Evolutionary conservation across 2,329 filamentous ascomycete genomes (phyloP), one percentile per base, ranked within the genome.

Genomic region (Trichophyton rubrum): DNA sequence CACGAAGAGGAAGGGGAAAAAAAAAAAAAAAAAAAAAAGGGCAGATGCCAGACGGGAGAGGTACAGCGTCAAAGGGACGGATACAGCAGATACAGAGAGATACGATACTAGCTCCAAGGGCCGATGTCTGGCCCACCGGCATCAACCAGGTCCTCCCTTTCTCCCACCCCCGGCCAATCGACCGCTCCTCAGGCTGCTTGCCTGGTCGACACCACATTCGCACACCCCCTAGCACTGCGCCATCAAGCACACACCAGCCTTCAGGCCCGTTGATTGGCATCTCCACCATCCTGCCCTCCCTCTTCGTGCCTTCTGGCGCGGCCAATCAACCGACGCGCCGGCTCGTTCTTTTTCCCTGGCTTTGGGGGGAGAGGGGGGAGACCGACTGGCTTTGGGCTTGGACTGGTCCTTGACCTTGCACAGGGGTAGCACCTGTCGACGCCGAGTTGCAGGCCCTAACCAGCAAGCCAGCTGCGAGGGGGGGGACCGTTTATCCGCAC

Each of bases 101-200:
- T 51, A 51, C 45, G 45, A 51, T 51, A 51, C 45, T 51, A 51
- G 45, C 40, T 43, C 40, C 40, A 43, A 17, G 40, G 33, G 33
- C 33, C 40, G 22, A 22, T 51, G 45, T n/a, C 49, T 53, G 22
- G 49, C 27, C 49, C 49, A 51, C 45, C 17, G 22, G 49, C 49
- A 53, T 53, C 45, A 27, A 53, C 49, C 49, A 53, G 49, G 49
- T 27, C 45, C 45, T 51, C 20, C n/a, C 40, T 43, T 38, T 43
- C 40, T 43, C 40, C 40, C 45, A 33, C 22, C 49, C 49, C 49
- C 49, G 49, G 49, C 49, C 49, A 53, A 53, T 53, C 49, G 49
- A 53, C 22, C 49, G 49, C 22, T 53, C 22, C 22, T n/a, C 49
- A 27, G 49, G 49, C 49, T 33, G 49, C 49, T 53, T 33, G 49